Base-by-base conservation (phyloP, 1,284 basidiomycete genomes). In the Meira nashicola region DNA sequence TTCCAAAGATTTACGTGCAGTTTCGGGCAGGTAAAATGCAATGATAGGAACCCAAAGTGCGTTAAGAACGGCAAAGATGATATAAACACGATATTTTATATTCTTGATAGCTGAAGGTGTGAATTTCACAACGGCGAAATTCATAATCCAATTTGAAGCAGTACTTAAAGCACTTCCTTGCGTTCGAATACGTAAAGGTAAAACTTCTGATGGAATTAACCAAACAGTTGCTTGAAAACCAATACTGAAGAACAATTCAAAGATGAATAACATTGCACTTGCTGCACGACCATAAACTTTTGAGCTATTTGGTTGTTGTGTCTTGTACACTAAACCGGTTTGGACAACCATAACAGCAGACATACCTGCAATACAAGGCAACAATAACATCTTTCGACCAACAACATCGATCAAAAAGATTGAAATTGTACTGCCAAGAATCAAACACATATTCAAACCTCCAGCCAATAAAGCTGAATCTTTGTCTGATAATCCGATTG, bases 41-140 rank as follows among this genome's bases (percentile, higher is more conserved):
- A 79, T 70, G 58, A 76, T 58, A 23, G 76, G 68, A 15, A 79
- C 62, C 67, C 71, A 76, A 39, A 66, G 58, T 9, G 75, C 63
- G 63, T 77, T 79, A 54, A 77, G 60, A 40, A 73, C 71, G 39
- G 73, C 73, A 49, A 78, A 78, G 48, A 78, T 60, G 55, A 73
- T 78, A 66, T 75, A 74, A 9, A 68, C 69, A 19, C 81, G 78
- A 82, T 84, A 86, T 44, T 80, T 80, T 84, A 87, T 83, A 68
- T 83, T 83, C n/a, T 79, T 77, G 56, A 84, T 81, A 0, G 82
- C 83, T 4, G 80, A 79, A 7, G 81, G 82, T 4, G 80, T 82
- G 73, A 83, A 82, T 63, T 82, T 78, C 17, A 83, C 82, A 37
- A 84, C 81, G 9, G 81, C 78, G 65, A 82, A 82, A 56, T 57